Evolutionary conservation across 345 rosid species (phyloP), one percentile per base, ranked within the genome.

Genomic region (Litchi chinensis): DNA sequence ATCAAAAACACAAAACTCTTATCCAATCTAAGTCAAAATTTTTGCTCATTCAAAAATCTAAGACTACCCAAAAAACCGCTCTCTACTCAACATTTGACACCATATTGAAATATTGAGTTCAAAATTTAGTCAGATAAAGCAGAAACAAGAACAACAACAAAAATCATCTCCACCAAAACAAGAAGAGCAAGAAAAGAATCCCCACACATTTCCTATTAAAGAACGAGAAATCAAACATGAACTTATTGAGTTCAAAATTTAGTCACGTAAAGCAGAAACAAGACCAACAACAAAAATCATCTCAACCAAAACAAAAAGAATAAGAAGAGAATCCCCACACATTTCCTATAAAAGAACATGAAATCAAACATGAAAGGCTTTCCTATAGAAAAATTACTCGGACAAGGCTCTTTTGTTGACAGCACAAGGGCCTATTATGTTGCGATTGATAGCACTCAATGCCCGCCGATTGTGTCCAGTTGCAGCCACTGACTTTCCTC

Each of bases 391-490:
- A n/a, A 66, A 78, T 71, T 92, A 93, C 98, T 89, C 88, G 0
- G 90, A 74, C 46, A 90, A 81, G 62, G 86, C 81, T 82, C 94
- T 86, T 82, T 92, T 92, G 83, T 85, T 91, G 76, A 86, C 83
- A 24, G 93, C 97, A 80, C 85, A 88, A 74, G 92, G 98, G 76
- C 88, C 89, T 48, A 86, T 82, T 64, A 92, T 80, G 82, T 94
- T 94, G 86, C 85, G 85, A 84, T 91, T 89, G 46, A 97, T 90
- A 52, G 54, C 80, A 80, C 95, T 86, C 65, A 97, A 81, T 40
- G 98, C 99, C 84, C 95, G 83, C 76, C 98, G 88, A 76, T 86
- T 89, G 68, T 81, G 92, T 19, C 88, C 92, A 0, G 80, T 48
- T 32, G 85, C 83, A 18, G 84, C 77, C 81, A 80, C 72, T 65